phyloP scores from a whole-genome alignment of 345 rosid species.

The Theobroma cacao region DNA sequence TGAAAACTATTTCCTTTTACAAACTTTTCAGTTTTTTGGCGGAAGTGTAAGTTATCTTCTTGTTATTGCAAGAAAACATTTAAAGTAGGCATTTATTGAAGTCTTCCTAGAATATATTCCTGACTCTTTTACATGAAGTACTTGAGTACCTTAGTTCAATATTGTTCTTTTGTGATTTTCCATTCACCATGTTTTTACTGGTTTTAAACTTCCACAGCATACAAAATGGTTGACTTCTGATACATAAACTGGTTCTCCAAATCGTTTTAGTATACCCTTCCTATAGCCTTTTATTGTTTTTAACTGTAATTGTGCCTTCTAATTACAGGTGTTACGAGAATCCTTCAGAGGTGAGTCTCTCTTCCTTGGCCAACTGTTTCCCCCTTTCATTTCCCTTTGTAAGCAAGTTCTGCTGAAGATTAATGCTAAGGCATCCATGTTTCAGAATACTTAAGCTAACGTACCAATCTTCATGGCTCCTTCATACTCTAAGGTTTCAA shows the following conservation, averaged over 20 bases:
- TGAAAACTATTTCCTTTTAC: neutral
- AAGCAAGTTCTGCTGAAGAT: neutral
- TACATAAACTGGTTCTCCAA: neutral
- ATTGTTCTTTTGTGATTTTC: neutral
- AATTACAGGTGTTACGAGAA: slow-evolving; percentile 72
- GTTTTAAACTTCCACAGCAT: neutral
- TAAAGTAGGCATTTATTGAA: neutral
- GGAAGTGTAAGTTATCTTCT: neutral
- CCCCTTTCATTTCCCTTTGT: neutral
- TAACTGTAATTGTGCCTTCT: slow-evolving; percentile 9
- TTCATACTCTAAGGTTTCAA: neutral
- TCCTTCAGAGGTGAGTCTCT: slow-evolving; percentile 63
- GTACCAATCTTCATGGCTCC: neutral
- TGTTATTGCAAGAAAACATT: neutral
- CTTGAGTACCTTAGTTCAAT: neutral
- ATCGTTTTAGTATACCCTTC: neutral
- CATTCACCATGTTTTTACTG: neutral
- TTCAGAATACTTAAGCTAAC: neutral
- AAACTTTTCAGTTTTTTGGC: neutral
- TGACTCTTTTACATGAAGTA: neutral
- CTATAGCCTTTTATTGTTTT: slow-evolving; percentile 8
- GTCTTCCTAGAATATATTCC: neutral
- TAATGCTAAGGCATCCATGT: neutral
- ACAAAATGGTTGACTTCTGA: neutral
- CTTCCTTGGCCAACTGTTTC: neutral